These are phyloP conservation scores for Nadsonia commutata DNA, from an alignment of 1,139 yeast species.

Conservation along the genomic window DNA sequence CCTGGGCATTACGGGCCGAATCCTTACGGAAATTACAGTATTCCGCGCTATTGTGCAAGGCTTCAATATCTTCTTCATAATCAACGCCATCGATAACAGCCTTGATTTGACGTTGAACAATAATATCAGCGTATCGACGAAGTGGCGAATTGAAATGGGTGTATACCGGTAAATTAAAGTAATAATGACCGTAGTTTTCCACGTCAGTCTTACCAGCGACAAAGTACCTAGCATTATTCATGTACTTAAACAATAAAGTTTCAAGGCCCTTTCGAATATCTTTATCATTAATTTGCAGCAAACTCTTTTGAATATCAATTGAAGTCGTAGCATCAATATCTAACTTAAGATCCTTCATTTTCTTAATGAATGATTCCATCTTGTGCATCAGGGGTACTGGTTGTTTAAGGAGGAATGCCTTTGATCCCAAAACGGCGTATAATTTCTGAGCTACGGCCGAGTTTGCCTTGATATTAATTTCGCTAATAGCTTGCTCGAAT, in stretches of 20 bases:
- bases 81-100: slow-evolving; percentile 34
- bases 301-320: slow-evolving; percentile 57
- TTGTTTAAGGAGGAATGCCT: slow-evolving; percentile 77
- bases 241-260: slow-evolving; percentile 63
- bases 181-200: slow-evolving; percentile 59
- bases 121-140: slow-evolving; percentile 80
- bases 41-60: slow-evolving; percentile 70
- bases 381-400: slow-evolving; percentile 72
- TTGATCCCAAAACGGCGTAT: slow-evolving; percentile 63
- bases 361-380: slow-evolving; percentile 64
- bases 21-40: slow-evolving; percentile 93
- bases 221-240: slow-evolving; percentile 75
- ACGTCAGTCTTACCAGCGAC: slow-evolving; percentile 82
- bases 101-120: slow-evolving; percentile 86
- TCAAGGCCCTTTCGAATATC: slow-evolving; percentile 63
- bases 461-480: slow-evolving; percentile 70
- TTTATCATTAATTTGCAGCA: slow-evolving; percentile 49
- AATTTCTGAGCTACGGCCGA: slow-evolving; percentile 72
- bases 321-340: slow-evolving; percentile 63
- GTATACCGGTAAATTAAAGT: slow-evolving; percentile 68
- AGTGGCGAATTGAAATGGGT: slow-evolving; percentile 92
- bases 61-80: slow-evolving; percentile 45
- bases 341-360: slow-evolving; percentile 42
- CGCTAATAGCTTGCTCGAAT: slow-evolving; percentile 51
- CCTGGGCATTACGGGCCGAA: slow-evolving; percentile 86